Evolutionary conservation across 2,329 filamentous ascomycete genomes (phyloP), one percentile per base, ranked within the genome.

Genomic region (Apiospora sp.): DNA sequence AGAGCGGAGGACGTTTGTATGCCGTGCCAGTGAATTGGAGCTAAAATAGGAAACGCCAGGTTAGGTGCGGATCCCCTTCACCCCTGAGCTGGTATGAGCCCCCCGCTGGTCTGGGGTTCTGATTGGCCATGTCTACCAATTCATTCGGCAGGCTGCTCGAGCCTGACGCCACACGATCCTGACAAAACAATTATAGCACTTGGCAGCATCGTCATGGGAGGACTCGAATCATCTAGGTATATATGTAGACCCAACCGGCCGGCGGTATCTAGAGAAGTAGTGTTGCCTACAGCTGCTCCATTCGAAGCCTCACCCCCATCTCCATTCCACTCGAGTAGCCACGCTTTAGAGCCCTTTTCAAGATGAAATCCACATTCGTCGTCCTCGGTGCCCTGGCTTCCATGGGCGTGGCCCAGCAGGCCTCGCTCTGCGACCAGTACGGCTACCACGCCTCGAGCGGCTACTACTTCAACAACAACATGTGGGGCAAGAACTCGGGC

Each of bases 381-480:
- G 34, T 71, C 58, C 70, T 71, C 71, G 71, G n/a, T 72, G 74
- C 41, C 54, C 71, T 51, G 74, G 68, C 24, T 72, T 67, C 41
- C 71, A 72, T 10, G 72, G 73, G 48, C 71, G 75, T 46, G 69
- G 70, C 70, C 58, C 70, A 68, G 22, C 44, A 46, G 27, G 67
- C 44, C 43, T n/a, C 67, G n/a, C 77, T 81, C 41, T 79, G 79
- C 73, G 76, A 75, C 13, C 78, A 78, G 71, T 81, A 78, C 71
- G 77, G 70, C 64, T 81, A 80, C 75, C 78, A 79, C 75, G 77
- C 78, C 22, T 75, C 74, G 71, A 75, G 79, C 72, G 79, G 79
- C 3, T 81, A 81, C 71, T 77, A 80, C 70, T 69, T 81, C 14
- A 76, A 84, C 78, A 86, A 86, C 77, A 83, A 86, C 77, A 82